Conservation (phyloP, 169 alveolate species). For the Plasmodium gonderi region DNA sequence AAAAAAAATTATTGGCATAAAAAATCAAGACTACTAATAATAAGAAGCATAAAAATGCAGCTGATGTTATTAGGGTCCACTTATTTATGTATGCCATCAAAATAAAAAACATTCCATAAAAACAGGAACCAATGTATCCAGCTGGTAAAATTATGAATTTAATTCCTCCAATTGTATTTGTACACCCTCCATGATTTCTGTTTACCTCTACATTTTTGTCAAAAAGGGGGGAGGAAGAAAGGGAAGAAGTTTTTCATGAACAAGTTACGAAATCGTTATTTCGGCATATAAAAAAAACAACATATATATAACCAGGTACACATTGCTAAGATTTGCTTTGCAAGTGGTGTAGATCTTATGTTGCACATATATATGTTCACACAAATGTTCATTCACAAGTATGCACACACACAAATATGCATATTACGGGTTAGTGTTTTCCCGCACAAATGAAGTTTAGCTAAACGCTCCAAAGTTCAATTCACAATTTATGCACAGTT, state of each 20-base stretch:
- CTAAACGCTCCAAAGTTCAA: neutral
- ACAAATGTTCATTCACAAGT: too few species aligned
- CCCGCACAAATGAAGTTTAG: neutral
- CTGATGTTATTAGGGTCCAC: conserved; percentile 78
- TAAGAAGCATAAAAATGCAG: conserved; percentile 78
- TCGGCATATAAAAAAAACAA: neutral
- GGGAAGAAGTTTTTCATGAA: neutral
- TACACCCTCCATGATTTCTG: conserved; percentile 81
- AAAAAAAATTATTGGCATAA: conserved; percentile 77
- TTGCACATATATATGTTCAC: too few species aligned
- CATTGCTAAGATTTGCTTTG: neutral
- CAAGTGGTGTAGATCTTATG: too few species aligned
- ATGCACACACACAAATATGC: neutral
- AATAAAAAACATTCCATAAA: conserved; percentile 81
- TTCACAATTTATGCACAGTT: neutral
- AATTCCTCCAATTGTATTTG: conserved; percentile 81
- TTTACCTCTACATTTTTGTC: conserved; percentile 76
- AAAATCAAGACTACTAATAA: conserved; percentile 76
- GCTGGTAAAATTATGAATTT: conserved; percentile 80
- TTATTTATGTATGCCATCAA: conserved; percentile 78
- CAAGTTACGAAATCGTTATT: neutral
- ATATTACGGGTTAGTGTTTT: neutral
- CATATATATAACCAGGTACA: neutral
- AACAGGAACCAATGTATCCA: conserved; percentile 82
- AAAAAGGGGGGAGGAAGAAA: neutral